Evolutionary conservation across 768 basidiomycete genomes (phyloP).

Genomic region (Lactarius tabidus): DNA sequence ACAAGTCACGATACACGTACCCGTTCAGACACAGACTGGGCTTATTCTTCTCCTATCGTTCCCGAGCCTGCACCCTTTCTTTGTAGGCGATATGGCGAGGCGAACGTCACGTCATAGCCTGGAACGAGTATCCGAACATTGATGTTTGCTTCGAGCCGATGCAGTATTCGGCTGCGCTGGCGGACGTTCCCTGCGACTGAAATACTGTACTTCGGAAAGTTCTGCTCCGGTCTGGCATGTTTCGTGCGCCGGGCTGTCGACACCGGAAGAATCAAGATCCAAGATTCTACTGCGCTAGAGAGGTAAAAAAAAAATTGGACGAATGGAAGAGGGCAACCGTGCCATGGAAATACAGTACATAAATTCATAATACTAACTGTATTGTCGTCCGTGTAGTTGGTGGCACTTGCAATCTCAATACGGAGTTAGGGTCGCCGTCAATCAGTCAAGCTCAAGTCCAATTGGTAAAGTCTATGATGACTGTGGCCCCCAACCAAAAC

Average conservation of each 20-base stretch:
- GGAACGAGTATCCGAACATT: slow-evolving; percentile 1
- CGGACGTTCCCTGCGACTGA: not conserved
- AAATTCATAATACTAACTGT: not conserved
- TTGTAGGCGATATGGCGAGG: slow-evolving; percentile 5
- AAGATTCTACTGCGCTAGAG: not conserved
- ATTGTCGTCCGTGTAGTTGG: not conserved
- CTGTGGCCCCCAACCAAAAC: not conserved
- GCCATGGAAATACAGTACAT: not conserved
- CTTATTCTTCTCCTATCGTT: not conserved
- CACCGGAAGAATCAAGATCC: not conserved
- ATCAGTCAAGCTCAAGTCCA: not conserved
- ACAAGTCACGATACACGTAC: not conserved
- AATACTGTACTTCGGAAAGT: not conserved
- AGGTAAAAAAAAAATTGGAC: not conserved
- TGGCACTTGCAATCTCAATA: not conserved
- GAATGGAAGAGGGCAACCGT: not conserved
- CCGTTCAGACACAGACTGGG: not conserved
- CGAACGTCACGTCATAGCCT: slow-evolving; percentile 14
- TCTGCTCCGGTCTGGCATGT: slow-evolving; percentile 3
- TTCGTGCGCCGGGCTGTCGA: slow-evolving; percentile 12
- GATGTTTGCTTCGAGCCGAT: slow-evolving; percentile 8
- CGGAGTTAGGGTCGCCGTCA: not conserved
- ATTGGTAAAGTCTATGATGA: not conserved
- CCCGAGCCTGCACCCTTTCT: not conserved
- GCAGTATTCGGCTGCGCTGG: slow-evolving; percentile 18